A percentile compares a stretch with the other conserved stretches of the same genome.
These are phyloP conservation scores for Gnomoniopsis sp. DNA, from an alignment of 2,329 filamentous ascomycete species.

Conservation along the genomic window DNA sequence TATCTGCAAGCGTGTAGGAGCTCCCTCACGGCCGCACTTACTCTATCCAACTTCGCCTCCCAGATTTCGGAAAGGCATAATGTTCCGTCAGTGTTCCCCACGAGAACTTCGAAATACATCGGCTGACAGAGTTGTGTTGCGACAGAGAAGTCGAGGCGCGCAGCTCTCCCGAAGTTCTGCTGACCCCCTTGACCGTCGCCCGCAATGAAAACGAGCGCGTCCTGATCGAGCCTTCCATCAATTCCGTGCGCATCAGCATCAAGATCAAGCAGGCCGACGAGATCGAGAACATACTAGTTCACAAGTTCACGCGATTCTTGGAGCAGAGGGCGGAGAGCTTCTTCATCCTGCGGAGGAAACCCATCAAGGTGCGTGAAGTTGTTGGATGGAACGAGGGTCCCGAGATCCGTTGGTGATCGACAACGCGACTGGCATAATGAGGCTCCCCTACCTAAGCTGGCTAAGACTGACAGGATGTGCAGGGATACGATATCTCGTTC, in stretches of 20 bases:
- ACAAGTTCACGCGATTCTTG: slow-evolving; percentile 97
- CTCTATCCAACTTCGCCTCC: slow-evolving; percentile 94
- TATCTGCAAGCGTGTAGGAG: slow-evolving; percentile 96
- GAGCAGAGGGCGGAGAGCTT: slow-evolving; percentile 95
- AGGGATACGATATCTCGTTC: slow-evolving; percentile 99
- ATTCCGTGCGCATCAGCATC: slow-evolving; percentile 95
- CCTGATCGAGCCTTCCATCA: slow-evolving; percentile 92
- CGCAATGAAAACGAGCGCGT: slow-evolving; percentile 97
- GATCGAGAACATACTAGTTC: slow-evolving; percentile 95
- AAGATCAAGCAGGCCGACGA: slow-evolving; percentile 99
- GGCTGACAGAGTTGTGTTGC: too few relatives aligned
- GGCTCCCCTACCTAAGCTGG: background rate
- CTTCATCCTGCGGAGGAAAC: slow-evolving; percentile 92
- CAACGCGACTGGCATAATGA: background rate
- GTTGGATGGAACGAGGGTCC: background rate
- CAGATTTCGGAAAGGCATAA: slow-evolving; percentile 97
- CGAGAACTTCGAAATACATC: too few relatives aligned
- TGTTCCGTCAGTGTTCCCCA: slow-evolving; percentile 54
- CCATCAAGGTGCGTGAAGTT: slow-evolving; percentile 68
- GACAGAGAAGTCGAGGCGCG: slow-evolving; percentile 78
- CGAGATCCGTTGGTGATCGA: background rate
- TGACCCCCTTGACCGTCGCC: slow-evolving; percentile 86
- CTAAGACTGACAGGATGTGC: slow-evolving; percentile 9
- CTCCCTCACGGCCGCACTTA: slow-evolving; percentile 89
- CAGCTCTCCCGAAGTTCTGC: slow-evolving; percentile 87